Base-by-base conservation (phyloP, 2,329 filamentous ascomycete species). In the Trichoderma sp. region DNA sequence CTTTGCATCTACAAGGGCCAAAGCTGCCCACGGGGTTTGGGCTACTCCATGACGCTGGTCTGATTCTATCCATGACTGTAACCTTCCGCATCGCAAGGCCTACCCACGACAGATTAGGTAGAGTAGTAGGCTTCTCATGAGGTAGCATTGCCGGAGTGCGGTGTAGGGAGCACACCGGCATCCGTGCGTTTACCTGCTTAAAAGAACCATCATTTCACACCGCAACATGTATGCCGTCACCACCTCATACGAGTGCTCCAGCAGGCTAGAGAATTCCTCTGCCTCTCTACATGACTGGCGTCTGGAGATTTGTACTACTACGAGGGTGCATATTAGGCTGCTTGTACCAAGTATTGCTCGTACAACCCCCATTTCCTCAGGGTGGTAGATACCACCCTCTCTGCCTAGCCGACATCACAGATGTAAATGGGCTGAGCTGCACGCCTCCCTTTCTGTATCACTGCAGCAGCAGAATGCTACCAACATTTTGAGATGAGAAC, bases 381-480 rank as follows among this genome's bases (percentile, higher is more conserved):
- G 26, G 17, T 63, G 39, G 61, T 43, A 43, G 34, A 26, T 47
- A 47, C 61, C 61, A n/a, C 50, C 39, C 28, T 23, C 6, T n/a
- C 28, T 17, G 13, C 62, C 43, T 50, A 50, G 43, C 43, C 43
- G 43, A 20, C 39, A 50, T 20, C 17, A 50, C 0, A 50, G 39
- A 50, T 50, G 43, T 6, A 32, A 9, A 53, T 43, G 23, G 61
- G 36, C 36, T 63, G 43, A 62, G 71, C 67, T 70, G 67, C 67
- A 70, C 43, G 39, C 39, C 39, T 47, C 39, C 17, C 39, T 47
- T n/a, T 34, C 43, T 50, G 9, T 50, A 50, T 20, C 43, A 20
- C n/a, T 50, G 2, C 39, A n/a, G n/a, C 4, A 11, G n/a, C 43
- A 59, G 11, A 50, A n/a, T 50, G n/a, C 43, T 20, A 20, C 43